Conservation (phyloP, 116 monocot species). For the Thalassia testudinum region DNA sequence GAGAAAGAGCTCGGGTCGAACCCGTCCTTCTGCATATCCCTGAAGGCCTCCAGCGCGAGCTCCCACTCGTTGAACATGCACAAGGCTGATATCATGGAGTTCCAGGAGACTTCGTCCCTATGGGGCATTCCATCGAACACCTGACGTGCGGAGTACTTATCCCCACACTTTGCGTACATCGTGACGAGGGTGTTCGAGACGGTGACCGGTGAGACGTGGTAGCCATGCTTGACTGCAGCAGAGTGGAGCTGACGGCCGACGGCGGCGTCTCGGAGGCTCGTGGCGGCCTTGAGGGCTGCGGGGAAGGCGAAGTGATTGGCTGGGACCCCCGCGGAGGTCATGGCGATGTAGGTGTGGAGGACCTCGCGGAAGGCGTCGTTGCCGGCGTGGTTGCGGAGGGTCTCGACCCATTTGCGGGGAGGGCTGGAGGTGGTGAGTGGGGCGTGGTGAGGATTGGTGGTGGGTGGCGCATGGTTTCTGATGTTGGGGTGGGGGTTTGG, state of each 20-base stretch:
- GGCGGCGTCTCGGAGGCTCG: constrained; percentile 27
- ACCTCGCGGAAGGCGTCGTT: constrained; percentile 21
- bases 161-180: constrained; percentile 57
- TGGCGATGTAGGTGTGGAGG: constrained; percentile 34
- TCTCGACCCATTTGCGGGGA: constrained; percentile 36
- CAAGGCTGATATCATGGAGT: constrained; percentile 43
- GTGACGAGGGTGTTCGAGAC: constrained; percentile 64
- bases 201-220: constrained; percentile 24
- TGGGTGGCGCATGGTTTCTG: background rate
- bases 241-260: constrained; percentile 56
- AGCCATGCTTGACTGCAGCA: constrained; percentile 34
- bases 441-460: background rate
- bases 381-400: constrained; percentile 60
- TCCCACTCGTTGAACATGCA: constrained; percentile 55
- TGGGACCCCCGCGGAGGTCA: constrained; percentile 27
- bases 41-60: constrained; percentile 32
- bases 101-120: constrained; percentile 70
- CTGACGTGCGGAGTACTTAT: constrained; percentile 18
- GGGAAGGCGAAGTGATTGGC: constrained; percentile 83
- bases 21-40: constrained; percentile 31
- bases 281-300: constrained; percentile 55
- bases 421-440: background rate
- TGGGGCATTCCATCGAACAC: constrained; percentile 52
- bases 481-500: background rate
- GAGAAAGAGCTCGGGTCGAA: constrained; percentile 57